Evolutionary conservation across 2,329 filamentous ascomycete genomes (phyloP).

Genomic region (Talaromyces sp.): DNA sequence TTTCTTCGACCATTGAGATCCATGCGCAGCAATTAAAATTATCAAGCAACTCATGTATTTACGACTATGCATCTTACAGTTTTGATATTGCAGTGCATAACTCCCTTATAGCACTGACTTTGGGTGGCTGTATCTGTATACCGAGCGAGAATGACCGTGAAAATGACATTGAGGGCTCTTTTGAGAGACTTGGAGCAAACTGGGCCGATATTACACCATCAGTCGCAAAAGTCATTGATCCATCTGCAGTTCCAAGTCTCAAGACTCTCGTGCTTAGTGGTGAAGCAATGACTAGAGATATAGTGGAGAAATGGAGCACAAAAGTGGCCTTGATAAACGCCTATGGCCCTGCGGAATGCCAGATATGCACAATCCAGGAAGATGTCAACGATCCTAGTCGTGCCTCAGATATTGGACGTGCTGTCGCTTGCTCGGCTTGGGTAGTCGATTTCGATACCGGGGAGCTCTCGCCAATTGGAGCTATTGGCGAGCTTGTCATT

Average conservation of each 20-base stretch:
- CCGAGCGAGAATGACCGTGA: not conserved
- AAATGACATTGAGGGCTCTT: not conserved
- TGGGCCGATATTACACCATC: not conserved
- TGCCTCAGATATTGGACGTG: not conserved
- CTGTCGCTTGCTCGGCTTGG: not conserved
- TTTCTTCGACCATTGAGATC: constrained; percentile 48
- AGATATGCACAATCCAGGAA: not conserved
- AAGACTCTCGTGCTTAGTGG: constrained; percentile 2
- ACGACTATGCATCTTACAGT: not conserved
- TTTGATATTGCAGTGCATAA: constrained; percentile 3
- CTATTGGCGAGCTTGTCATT: constrained; percentile 9
- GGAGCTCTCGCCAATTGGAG: constrained; percentile 3
- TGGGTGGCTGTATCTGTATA: not conserved
- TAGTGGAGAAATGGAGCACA: constrained; percentile 16
- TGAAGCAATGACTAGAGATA: not conserved
- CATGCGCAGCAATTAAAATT: constrained; percentile 49
- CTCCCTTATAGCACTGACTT: not conserved
- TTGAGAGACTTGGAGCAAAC: not conserved
- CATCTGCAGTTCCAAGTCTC: not conserved
- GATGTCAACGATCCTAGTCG: not conserved
- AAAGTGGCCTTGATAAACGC: not conserved
- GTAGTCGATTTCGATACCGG: constrained; percentile 1
- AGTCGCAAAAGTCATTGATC: not conserved
- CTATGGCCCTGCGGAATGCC: constrained; percentile 14
- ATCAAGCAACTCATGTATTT: not conserved